Base-by-base conservation (phyloP, 129 eudicot species). In the Saussurea involucrata region DNA sequence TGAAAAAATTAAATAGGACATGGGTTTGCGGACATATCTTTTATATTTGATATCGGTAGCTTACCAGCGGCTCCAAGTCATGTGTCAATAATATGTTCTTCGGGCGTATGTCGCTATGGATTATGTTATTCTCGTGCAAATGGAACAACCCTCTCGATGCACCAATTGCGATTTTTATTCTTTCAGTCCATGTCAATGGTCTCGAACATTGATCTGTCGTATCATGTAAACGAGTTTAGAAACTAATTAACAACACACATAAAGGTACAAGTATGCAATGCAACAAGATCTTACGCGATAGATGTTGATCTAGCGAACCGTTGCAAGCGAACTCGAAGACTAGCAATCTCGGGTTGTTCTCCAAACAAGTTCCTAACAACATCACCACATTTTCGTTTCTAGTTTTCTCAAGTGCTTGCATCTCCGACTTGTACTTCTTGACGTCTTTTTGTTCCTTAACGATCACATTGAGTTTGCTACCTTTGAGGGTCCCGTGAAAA, bases 71-170 rank as follows among this genome's bases (percentile, higher is more conserved):
- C 33, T 86, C 85, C 12, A 57, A 64, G 34, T 79, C 89, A 76
- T 82, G 87, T 27, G 80, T 86, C 75, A 86, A 44, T 5, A 83
- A 49, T 37, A 86, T 73, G 33, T 83, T 86, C 69, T 82, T 82
- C 4, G 87, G 75, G 24, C 84, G 80, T 57, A 86, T 33, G 57
- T 86, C 87, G 24, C 87, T 75, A 73, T 86, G 89, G 70, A 83
- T 86, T 66, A 86, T 79, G 68, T 79, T 63, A 57, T 79, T 79
- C 42, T 31, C 46, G 12, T 86, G 89, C 76, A 86, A 63, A 72
- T 76, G 63, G 63, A 40, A 10, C 78, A 86, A 86, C 37, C 87
- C 87, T 79, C 71, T 82, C 13, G 80, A 61, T 63, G 76, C 73
- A 44, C 89, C 89, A 17, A 79, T 24, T 2, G 80, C 77, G 25